phyloP scores from a whole-genome alignment of 2,329 filamentous ascomycete species.

The Diaporthe australafricana region DNA sequence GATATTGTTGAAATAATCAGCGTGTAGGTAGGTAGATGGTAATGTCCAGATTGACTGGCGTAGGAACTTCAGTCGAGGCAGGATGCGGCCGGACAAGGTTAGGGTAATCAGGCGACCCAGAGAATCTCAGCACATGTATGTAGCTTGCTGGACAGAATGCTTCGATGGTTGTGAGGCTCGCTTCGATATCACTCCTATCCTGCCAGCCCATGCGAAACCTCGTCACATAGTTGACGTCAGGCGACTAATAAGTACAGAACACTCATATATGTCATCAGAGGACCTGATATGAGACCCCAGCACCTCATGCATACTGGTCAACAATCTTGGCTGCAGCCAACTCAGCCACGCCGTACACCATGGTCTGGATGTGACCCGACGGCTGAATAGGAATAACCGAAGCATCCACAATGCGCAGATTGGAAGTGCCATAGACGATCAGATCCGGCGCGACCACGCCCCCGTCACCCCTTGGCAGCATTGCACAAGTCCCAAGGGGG shows the following conservation, averaged over 20 bases:
- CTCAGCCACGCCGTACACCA: constrained; percentile 23
- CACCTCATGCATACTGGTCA: constrained; percentile 10
- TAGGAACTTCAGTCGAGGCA: neutral
- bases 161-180: neutral
- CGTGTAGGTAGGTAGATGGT: neutral
- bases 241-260: neutral
- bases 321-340: constrained; percentile 26
- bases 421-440: constrained; percentile 32
- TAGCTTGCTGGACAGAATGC: neutral
- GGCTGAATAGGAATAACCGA: constrained; percentile 23
- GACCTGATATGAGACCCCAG: neutral
- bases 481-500: constrained; percentile 22
- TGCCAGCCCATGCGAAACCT: too few species aligned
- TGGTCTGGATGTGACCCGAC: constrained; percentile 21
- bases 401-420: constrained; percentile 31
- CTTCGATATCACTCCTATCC: neutral
- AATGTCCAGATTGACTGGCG: neutral
- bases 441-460: constrained; percentile 32
- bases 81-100: neutral
- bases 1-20: neutral
- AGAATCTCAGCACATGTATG: too few species aligned
- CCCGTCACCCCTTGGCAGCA: constrained; percentile 30
- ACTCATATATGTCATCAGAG: neutral
- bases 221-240: neutral
- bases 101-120: too few species aligned